Evolutionary conservation across 2,329 filamentous ascomycete species (phyloP), one percentile per base, ranked within the genome.

Genomic region (Hypoxylon sp.): DNA sequence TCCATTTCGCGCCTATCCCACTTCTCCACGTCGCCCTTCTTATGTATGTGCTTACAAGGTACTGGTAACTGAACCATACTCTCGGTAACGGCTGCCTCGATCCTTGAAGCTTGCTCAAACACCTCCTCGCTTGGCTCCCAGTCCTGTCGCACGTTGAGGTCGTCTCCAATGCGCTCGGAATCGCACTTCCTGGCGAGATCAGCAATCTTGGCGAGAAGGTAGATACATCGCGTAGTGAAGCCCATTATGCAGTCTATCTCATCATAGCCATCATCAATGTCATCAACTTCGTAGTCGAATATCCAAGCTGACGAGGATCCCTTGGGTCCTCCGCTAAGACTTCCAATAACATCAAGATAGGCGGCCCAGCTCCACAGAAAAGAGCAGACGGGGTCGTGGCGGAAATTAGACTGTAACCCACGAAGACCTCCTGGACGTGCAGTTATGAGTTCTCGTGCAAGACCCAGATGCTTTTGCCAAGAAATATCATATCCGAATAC

Each of bases 361-460:
- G 91, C 91, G 70, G 96, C 91, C 93, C 93, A 97, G 65, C 92
- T 89, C 72, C 88, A 90, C 9, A 96, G 85, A 75, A 97, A 96
- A 58, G 91, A 91, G 59, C 90, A 86, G 60, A 92, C 84, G 75
- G 88, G 83, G 74, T 90, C 85, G 74, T 86, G 75, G 61, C 84
- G 79, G 72, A 81, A 85, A 74, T 80, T 86, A 29, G 84, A 80
- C 56, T 87, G 85, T 9, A 88, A 85, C 19, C 89, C 88, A 31
- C 76, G 78, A 10, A 83, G 73, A 10, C 80, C 81, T 22, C 79
- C 79, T 3, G 82, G 78, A 5, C 92, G 88, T 3, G 89, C 86
- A 13, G 89, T 83, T 73, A 95, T 94, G 72, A 97, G 88, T 73
- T 91, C 87, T 2, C 93, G 88, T 0, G 93, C 93, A 58, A 94